Base-by-base conservation (phyloP, 768 basidiomycete genomes). In the Pleurotus pulmonarius region DNA sequence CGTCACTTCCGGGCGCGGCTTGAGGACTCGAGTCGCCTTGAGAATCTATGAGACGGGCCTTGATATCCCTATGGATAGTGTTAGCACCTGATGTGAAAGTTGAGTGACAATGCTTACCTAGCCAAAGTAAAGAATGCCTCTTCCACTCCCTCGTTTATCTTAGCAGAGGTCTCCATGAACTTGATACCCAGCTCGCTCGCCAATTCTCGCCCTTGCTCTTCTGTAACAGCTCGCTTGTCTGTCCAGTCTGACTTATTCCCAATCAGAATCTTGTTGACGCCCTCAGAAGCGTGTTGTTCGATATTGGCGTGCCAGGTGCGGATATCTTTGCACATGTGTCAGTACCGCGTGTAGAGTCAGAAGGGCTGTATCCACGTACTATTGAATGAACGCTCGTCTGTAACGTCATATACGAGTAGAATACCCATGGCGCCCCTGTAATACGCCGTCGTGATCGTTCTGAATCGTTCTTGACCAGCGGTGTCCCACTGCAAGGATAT, bases 371-470 rank as follows among this genome's bases (percentile, higher is more conserved):
- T 58, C 62, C n/a, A 81, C 93, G 60, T 60, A 98, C 96, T 97
- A 73, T 94, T 92, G 79, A 97, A 98, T 8, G 92, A 94, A 57
- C 87, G 81, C 69, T 94, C 90, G 70, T 96, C 94, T 34, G 94
- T 95, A 37, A 98, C 95, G 67, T 95, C 94, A 73, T 98, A 99
- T n/a, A 99, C 95, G 56, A 99, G 83, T 55, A 99, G 80, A 66
- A 98, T 99, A 54, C 97, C 97, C 87, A 97, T 96, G 18, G 97
- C 97, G 38, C 96, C 96, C 60, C 97, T 92, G 80, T 99, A 99
- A 74, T 99, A 99, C 9, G 97, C 94, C 18, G 95, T 95, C 45
- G 97, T 98, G 71, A 99, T 98, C 16, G 97, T 98, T 67, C 96
- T 82, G 79, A 98, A 98, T 24, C 95, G 89, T 76, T 99, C 97